Percentiles rank a stretch among this genome's conserved stretches.
Evolutionary conservation across 225 moss, liverwort and hornwort genomes (phyloP).

Genomic region (Pseudisothecium myosuroides): DNA sequence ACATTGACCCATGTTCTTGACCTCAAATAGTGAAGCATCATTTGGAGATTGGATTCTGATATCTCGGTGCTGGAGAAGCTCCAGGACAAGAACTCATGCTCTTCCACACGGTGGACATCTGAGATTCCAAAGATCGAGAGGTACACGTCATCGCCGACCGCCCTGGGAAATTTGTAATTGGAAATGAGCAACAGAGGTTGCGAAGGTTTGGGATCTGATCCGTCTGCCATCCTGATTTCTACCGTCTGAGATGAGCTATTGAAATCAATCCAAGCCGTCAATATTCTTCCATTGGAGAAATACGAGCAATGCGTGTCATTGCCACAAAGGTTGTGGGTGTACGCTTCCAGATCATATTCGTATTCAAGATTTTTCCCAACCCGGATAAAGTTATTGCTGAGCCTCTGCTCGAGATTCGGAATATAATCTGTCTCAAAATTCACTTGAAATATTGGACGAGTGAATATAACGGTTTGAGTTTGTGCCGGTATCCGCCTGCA

Average conservation of each 20-base stretch:
- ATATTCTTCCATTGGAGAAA: background rate
- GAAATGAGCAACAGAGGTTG: background rate
- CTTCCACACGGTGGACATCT: background rate
- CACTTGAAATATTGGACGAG: background rate
- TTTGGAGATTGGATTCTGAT: background rate
- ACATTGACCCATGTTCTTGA: fast-evolving
- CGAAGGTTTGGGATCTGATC: background rate
- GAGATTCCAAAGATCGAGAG: background rate
- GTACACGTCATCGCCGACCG: background rate
- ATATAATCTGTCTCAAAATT: background rate
- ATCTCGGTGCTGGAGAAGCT: background rate
- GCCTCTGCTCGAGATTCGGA: background rate
- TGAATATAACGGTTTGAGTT: background rate
- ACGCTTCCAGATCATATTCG: background rate
- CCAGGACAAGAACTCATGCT: background rate
- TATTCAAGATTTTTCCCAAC: background rate
- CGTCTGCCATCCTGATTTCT: background rate
- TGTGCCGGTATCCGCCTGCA: background rate
- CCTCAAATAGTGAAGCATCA: background rate
- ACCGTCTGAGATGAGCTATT: background rate
- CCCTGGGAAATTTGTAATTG: background rate
- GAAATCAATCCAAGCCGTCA: background rate
- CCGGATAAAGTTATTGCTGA: background rate
- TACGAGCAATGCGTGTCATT: background rate
- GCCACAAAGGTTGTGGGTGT: background rate